Evolutionary conservation across 345 rosid genomes (phyloP), one percentile per base, ranked within the genome.

Genomic region (sweet orange (Citrus sinensis)): DNA sequence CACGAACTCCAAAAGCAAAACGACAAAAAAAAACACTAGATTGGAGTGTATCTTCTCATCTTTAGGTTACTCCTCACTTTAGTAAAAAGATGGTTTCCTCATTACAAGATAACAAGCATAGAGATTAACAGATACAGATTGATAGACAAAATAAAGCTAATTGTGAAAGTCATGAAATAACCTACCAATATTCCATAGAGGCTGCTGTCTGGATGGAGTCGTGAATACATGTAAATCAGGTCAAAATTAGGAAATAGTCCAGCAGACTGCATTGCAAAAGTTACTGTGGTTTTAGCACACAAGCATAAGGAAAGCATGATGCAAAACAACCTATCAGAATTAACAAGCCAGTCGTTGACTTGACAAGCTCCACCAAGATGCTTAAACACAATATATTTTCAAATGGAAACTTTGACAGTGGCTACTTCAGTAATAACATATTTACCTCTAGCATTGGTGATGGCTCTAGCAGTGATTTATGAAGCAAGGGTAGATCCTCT

Each of bases 211-310:
- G 93, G 94, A 73, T 91, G 91, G 73, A 91, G 81, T 73, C 85
- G 89, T 8, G 99, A 95, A 80, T 91, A 92, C 91, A 91, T 80
- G 70, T 67, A 86, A 59, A 95, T 80, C 78, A 93, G 92, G 79
- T 93, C 99, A 60, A 87, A 95, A 67, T 88, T 85, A 37, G 98
- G 99, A 85, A 95, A 88, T 37, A 95, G 81, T 74, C 99, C 99
- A 60, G 98, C 98, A 73, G 81, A 80, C 99, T 93, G 91, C 85
- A 86, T 20, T 54, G 72, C 75, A 78, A 30, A 81, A 68, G n/a
- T 75, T 68, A 67, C 60, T 29, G 8, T 22, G 35, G 81, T 78
- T 83, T 85, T 70, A 85, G 83, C 65, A 34, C 80, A 79, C 65
- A 84, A 74, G 54, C 17, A 25, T n/a, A 32, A 65, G 39, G 34